Evolutionary conservation across 306 rosid species (phyloP), one percentile per base, ranked within the genome.

Genomic region (Lathyrus aphaca): DNA sequence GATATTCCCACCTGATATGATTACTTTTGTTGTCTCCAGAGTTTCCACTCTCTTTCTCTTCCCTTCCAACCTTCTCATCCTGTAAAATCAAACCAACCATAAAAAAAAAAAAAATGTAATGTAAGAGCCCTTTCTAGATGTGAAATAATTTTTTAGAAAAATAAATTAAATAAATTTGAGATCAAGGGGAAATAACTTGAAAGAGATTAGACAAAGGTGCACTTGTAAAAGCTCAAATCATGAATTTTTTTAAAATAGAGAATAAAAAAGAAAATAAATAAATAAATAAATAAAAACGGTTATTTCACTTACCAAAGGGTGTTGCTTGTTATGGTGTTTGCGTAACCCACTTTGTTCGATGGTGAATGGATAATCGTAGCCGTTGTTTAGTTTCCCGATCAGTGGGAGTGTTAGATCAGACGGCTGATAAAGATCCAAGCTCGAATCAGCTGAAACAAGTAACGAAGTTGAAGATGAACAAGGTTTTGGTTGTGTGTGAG

Each of bases 151-250:
- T 14, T 35, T 6, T 6, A 35, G 29, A 43, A 19, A 17, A 75
- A 48, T 32, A 10, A 51, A 50, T 16, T 3, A 29, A 58, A 38
- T 10, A 46, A 80, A 70, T 69, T 65, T 50, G 38, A 61, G 15
- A 53, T 58, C 62, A 75, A 64, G 32, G 13, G 32, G 46, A 1
- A 64, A 73, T 68, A 66, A 74, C 74, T 75, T 62, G 66, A 10
- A 69, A 48, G n/a, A 56, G 74, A 79, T 61, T 78, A 44, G 74
- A 78, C 75, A 81, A 51, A 84, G 77, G 87, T 90, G 96, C 95
- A 90, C 77, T 64, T 65, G 25, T 23, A 23, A 23, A 23, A 23
- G 25, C 25, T 23, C 25, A 23, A 64, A 75, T 19, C 74, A 75
- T 75, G 72, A 80, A 73, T 55, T 66, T 44, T 57, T 32, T 32